Evolutionary conservation across 306 rosid genomes (phyloP), one percentile per base, ranked within the genome.

Genomic region (Hippophae gyantsensis): DNA sequence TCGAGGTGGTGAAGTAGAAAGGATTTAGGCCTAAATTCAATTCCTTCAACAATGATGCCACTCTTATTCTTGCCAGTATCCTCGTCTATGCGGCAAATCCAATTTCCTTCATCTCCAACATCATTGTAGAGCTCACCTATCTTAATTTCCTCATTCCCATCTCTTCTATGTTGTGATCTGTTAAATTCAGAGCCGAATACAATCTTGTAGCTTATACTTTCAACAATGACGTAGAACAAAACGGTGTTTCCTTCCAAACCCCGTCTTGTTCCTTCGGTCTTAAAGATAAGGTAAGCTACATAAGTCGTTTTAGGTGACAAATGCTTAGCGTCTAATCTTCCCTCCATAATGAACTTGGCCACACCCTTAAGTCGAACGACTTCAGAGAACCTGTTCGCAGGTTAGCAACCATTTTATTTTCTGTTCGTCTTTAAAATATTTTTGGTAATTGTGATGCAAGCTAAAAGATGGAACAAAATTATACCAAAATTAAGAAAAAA

Each of bases 1-100:
- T 32, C 38, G 3, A 32, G 38, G 38, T 32, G 38, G 38, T 32
- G 38, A 32, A 32, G 38, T 2, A 32, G 38, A 32, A 0, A 32
- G 38, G 38, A 32, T 14, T 60, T 72, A 32, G 81, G 78, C 57
- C 76, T 75, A 26, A 79, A n/a, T 60, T 75, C 84, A 62, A 75
- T 26, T 27, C 80, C 78, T 49, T 71, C 76, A 6, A 71, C 76
- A 65, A 75, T 8, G 45, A 79, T 72, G 10, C 78, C 71, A 9
- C 40, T 2, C 45, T 68, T 60, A 0, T 2, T 0, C 9, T 2
- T 42, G 18, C 11, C 0, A 41, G 12, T 10, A 10, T 63, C 43
- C 54, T 57, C 59, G 3, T 11, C 62, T 12, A 72, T 43, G 7
- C 54, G 38, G 25, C 55, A 77, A 8, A 54, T 14, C 14, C 72